Conservation (phyloP, 805 yeast species). For the Wickerhamiella shivajii region DNA sequence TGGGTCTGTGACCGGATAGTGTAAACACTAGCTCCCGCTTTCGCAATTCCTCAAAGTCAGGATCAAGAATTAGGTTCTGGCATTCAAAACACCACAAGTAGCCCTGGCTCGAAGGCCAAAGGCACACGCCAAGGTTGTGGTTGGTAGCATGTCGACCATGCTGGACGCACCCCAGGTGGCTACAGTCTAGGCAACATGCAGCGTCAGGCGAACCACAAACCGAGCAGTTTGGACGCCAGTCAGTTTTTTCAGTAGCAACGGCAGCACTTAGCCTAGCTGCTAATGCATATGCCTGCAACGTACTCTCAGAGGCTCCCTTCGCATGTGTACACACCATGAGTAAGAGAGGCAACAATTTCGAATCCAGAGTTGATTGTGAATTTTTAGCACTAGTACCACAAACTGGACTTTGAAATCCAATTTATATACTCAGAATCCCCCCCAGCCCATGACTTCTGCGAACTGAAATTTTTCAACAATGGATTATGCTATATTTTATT, state of each 20-base stretch:
- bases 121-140: constrained; percentile 53
- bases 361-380: too few relatives aligned
- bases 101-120: constrained; percentile 39
- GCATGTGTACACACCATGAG: too few relatives aligned
- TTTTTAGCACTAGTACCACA: too few relatives aligned
- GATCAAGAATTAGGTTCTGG: constrained; percentile 52
- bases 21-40: constrained; percentile 7
- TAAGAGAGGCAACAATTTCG: too few relatives aligned
- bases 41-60: constrained; percentile 40
- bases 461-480: too few relatives aligned
- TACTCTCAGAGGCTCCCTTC: too few relatives aligned
- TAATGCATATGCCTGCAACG: not conserved
- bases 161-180: constrained; percentile 14
- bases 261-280: constrained; percentile 4
- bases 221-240: constrained; percentile 1
- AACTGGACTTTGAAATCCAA: too few relatives aligned
- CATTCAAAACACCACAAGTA: constrained; percentile 64
- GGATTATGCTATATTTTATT: too few relatives aligned
- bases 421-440: too few relatives aligned
- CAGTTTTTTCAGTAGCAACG: constrained; percentile 2
- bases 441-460: too few relatives aligned
- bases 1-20: constrained; percentile 1
- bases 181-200: constrained; percentile 17
- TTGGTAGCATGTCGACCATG: constrained; percentile 11
- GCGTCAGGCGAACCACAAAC: constrained; percentile 19